Base-by-base conservation (phyloP, 169 alveolate species). In the Cryptosporidium ryanae region DNA sequence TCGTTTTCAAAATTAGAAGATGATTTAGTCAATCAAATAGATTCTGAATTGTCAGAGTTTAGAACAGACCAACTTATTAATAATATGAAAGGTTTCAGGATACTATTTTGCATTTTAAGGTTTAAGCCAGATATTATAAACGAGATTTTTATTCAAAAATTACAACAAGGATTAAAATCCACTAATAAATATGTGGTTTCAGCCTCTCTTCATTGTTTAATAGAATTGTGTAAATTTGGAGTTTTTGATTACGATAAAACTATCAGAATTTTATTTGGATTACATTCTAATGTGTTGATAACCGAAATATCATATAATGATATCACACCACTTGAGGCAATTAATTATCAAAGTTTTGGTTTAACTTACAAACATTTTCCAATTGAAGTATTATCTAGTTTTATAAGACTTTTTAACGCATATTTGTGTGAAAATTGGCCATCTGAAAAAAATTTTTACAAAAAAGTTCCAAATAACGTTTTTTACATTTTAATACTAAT, bases 81-180 rank as follows among this genome's bases (percentile, higher is more conserved):
- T 52, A 0, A 52, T 4, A 1, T 6, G 31, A 52, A 0, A 57
- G 87, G 87, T 18, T 55, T 38, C 1, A 59, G 44, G n/a, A 76
- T 55, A 44, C 38, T 76, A 1, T 76, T 38, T 61, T 59, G 71
- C 46, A 59, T 61, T 25, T 34, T 76, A 43, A 55, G 87, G 23
- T 76, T 57, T 15, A 76, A 76, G 44, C 87, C 87, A 7, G 87
- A 76, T 17, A 76, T 76, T 34, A 55, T 76, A 18, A 70, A 76
- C 63, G 87, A 76, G 25, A 13, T 59, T 38, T 25, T 59, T n/a
- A 76, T 76, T n/a, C 61, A 12, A 10, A 76, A 43, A 23, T 34
- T 76, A 13, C 87, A 76, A 76, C 48, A 76, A 31, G 87, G 87
- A 15, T 61, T 76, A 32, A 55, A 59, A 1, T 76, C 87, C 6